Evolutionary conservation across 768 basidiomycete genomes (phyloP), one percentile per base, ranked within the genome.

Genomic region (Serendipita vermifera): DNA sequence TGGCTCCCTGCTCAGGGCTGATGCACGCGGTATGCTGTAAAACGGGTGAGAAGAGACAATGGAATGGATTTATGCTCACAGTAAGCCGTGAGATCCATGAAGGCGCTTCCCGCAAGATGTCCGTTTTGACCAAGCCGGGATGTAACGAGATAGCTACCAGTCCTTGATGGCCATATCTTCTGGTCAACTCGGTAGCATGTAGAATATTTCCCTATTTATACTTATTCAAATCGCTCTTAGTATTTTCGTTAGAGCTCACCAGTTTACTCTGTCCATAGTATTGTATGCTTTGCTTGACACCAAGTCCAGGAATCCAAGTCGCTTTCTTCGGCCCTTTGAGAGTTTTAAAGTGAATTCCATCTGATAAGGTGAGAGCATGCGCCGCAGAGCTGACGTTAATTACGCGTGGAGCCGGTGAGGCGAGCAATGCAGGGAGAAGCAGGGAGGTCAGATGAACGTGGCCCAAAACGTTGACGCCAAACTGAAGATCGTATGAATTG

Each of bases 391-490:
- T 72, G 13, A 71, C 69, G 3, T 69, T 76, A 38, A 81, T 66
- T 35, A 81, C 64, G 38, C 80, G 77, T 11, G 46, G 61, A 29
- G n/a, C 27, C 7, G 46, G 2, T 2, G 71, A 73, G 3, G 69
- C 67, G 22, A 72, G 62, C 27, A 79, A 69, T 3, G 68, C 68
- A 3, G 79, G 77, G 24, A 80, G 67, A 38, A 82, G 72, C 14
- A 75, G 69, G 41, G 70, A 68, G 1, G 80, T 83, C 57, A 85
- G 72, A 61, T 77, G 73, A 62, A 75, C 80, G 62, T 79, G 83
- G 2, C 83, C 81, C 26, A 58, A 29, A 22, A 59, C 56, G 41
- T 62, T 57, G 41, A 29, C 27, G 7, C 55, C 58, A 33, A 59
- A 59, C 35, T 60, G 72, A 24, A 73, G 61, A 57, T 75, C 73